Evolutionary conservation across 805 yeast genomes (phyloP).

Genomic region (Saturnispora quitensis): DNA sequence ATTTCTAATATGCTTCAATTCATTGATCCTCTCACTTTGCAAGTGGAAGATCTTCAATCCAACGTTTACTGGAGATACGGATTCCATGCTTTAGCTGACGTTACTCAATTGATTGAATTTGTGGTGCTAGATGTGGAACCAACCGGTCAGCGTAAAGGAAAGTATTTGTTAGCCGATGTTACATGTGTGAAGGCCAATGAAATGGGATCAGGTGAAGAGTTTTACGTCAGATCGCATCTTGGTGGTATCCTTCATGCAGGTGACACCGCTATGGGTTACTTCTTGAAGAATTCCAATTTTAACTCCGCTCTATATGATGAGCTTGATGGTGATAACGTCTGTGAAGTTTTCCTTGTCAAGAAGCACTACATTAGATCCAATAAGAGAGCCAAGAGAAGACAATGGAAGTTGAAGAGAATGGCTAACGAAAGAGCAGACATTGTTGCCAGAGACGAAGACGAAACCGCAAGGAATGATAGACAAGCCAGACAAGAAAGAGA

Average conservation of each 20-base stretch:
- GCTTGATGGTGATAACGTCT: slow-evolving; percentile 51
- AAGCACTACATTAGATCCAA: slow-evolving; percentile 76
- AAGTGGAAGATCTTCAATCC: slow-evolving; percentile 66
- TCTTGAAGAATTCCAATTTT: slow-evolving; percentile 73
- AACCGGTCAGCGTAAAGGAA: slow-evolving; percentile 70
- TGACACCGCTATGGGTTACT: slow-evolving; percentile 90
- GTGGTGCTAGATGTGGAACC: slow-evolving; percentile 92
- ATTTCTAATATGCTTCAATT: slow-evolving; percentile 78
- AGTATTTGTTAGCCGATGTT: slow-evolving; percentile 76
- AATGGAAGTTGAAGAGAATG: slow-evolving; percentile 94
- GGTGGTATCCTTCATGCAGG: slow-evolving; percentile 96
- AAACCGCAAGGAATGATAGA: slow-evolving; percentile 43
- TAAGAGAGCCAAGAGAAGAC: slow-evolving; percentile 66
- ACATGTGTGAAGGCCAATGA: slow-evolving; percentile 87
- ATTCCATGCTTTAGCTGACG: slow-evolving; percentile 68
- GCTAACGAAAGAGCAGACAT: slow-evolving; percentile 90
- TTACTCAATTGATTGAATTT: slow-evolving; percentile 71
- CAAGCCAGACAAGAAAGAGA: slow-evolving; percentile 83
- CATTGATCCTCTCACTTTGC: slow-evolving; percentile 74
- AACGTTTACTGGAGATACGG: slow-evolving; percentile 73
- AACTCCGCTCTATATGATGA: slow-evolving; percentile 81
- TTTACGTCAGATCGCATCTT: slow-evolving; percentile 79
- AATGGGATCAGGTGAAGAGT: slow-evolving; percentile 71
- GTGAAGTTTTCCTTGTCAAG: slow-evolving; percentile 85
- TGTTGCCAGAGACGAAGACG: slow-evolving; percentile 40